phyloP scores from a whole-genome alignment of 495 filamentous ascomycete genomes.

The Pseudomonodictys pantanalensis region DNA sequence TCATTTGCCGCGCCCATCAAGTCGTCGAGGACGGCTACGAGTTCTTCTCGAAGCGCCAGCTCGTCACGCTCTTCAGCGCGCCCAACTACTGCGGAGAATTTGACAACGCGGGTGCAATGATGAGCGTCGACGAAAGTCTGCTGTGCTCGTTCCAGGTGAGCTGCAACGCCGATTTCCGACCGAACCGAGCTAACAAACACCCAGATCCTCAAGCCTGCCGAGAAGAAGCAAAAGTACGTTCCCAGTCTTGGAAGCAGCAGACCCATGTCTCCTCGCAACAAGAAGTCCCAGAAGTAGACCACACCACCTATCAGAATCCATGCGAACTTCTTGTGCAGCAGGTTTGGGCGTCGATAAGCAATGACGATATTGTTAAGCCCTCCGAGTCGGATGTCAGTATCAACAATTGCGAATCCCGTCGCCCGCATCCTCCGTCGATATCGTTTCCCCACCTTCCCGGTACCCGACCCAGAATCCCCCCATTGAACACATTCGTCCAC shows the following conservation, averaged over 20 bases:
- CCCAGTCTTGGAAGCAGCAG: slow-evolving; percentile 83
- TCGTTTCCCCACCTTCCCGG: slow-evolving; percentile 34
- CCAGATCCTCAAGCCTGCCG: slow-evolving; percentile 97
- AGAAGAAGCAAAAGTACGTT: slow-evolving; percentile 99
- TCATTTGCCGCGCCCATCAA: slow-evolving; percentile 98
- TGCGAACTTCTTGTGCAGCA: slow-evolving; percentile 85
- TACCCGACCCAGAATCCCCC: slow-evolving; percentile 15
- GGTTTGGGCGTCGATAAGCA: slow-evolving; percentile 92
- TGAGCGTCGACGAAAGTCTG: slow-evolving; percentile 99
- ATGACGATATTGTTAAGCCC: slow-evolving; percentile 33
- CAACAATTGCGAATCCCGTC: slow-evolving; percentile 15
- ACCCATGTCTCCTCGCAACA: slow-evolving; percentile 85
- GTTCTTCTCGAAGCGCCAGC: slow-evolving; percentile 97
- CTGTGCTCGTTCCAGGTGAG: slow-evolving; percentile 97
- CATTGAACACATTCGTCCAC: slow-evolving; percentile 15
- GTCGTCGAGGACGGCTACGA: slow-evolving; percentile 99
- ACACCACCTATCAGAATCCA: slow-evolving; percentile 47
- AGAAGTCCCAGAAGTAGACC: slow-evolving; percentile 73
- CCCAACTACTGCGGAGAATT: slow-evolving; percentile 99
- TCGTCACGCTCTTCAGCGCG: slow-evolving; percentile 96
- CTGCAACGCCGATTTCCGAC: neutral
- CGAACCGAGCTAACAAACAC: slow-evolving; percentile 7
- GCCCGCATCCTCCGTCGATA: slow-evolving; percentile 17
- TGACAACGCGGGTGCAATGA: slow-evolving; percentile 99
- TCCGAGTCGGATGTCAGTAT: slow-evolving; percentile 15